Evolutionary conservation across 2,329 filamentous ascomycete genomes (phyloP).

Genomic region (Berkeleyomyces rouxiae): DNA sequence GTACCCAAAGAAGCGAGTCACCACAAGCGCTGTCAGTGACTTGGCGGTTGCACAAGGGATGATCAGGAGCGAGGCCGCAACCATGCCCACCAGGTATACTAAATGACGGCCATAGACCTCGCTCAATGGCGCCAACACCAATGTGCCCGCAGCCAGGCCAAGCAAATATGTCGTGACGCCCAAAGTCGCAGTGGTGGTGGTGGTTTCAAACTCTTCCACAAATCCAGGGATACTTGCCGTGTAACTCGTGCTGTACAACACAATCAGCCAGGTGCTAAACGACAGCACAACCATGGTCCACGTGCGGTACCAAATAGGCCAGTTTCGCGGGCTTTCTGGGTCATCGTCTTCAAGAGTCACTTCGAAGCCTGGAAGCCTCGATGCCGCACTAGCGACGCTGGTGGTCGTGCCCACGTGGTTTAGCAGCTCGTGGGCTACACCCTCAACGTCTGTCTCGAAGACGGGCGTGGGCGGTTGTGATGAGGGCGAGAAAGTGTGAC

Average conservation of each 20-base stretch:
- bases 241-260: constrained; percentile 65
- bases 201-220: constrained; percentile 45
- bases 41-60: constrained; percentile 55
- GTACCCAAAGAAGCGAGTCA: constrained; percentile 55
- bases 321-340: constrained; percentile 49
- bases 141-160: constrained; percentile 53
- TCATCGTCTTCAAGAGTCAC: constrained; percentile 53
- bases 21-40: constrained; percentile 50
- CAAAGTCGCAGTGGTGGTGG: constrained; percentile 47
- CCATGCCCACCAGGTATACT: constrained; percentile 53
- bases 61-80: constrained; percentile 48
- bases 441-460: constrained; percentile 25
- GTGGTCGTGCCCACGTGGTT: constrained; percentile 26
- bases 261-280: constrained; percentile 33
- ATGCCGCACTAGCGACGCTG: constrained; percentile 27
- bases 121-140: constrained; percentile 57
- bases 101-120: constrained; percentile 51
- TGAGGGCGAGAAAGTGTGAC: constrained; percentile 21
- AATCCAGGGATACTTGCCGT: constrained; percentile 56
- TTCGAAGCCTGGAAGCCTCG: constrained; percentile 45
- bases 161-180: constrained; percentile 66
- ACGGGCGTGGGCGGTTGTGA: constrained; percentile 24
- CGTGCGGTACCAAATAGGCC: constrained; percentile 35
- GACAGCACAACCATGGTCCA: constrained; percentile 30
- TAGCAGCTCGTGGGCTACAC: constrained; percentile 28